These are phyloP conservation scores for Amanita inopinata DNA, from an alignment of 768 basidiomycete species.

Conservation along the genomic window DNA sequence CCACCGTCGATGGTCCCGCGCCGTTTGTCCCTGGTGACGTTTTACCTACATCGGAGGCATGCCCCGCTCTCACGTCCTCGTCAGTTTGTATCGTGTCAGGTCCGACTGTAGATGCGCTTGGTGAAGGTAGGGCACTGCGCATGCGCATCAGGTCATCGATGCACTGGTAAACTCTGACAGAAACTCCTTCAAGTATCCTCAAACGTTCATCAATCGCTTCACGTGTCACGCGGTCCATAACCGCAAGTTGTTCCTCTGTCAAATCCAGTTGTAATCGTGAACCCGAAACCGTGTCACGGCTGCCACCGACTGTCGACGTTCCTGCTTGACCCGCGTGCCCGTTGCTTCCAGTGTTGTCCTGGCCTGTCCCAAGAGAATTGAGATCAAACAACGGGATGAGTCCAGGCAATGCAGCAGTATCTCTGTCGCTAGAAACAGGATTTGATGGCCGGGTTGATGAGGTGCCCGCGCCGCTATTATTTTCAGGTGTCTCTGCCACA, in stretches of 20 bases:
- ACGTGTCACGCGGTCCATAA: constrained; percentile 58
- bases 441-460: background rate
- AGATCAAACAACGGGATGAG: constrained; percentile 31
- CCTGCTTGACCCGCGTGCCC: background rate
- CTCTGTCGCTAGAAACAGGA: background rate
- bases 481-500: background rate
- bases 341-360: background rate
- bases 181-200: constrained; percentile 69
- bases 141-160: constrained; percentile 73
- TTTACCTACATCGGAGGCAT: no score
- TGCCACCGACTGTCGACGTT: constrained; percentile 6
- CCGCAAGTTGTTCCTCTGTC: constrained; percentile 53
- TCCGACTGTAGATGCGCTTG: constrained; percentile 10
- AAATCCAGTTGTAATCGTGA: constrained; percentile 35
- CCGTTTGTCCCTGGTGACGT: background rate
- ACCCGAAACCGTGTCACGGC: constrained; percentile 9
- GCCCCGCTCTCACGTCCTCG: no score
- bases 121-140: constrained; percentile 56
- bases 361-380: background rate
- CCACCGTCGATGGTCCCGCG: background rate
- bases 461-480: background rate
- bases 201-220: constrained; percentile 83
- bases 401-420: constrained; percentile 6
- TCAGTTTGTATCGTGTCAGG: no score
- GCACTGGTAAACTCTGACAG: constrained; percentile 60